Conservation (phyloP, 176 grass and related monocot genomes). For the Alopecurus myosuroides region DNA sequence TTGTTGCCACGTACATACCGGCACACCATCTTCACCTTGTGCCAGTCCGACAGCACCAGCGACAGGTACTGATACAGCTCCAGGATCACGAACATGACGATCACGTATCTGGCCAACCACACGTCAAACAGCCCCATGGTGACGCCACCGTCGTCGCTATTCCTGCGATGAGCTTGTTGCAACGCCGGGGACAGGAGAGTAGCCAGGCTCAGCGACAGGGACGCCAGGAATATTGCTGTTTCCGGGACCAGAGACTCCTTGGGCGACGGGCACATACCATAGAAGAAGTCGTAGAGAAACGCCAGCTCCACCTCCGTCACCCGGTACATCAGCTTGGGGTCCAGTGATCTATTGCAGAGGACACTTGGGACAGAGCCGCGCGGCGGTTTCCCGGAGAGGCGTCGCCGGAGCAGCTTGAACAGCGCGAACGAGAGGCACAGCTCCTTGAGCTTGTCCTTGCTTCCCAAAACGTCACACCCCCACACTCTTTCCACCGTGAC, state of each 20-base stretch:
- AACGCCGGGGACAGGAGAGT: not conserved
- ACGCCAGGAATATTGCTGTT: not conserved
- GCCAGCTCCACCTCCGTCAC: conserved; percentile 12
- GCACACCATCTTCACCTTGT: conserved; percentile 19
- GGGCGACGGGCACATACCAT: not conserved
- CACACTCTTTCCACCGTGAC: not conserved
- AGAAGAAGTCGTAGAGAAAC: conserved; percentile 16
- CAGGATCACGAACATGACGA: not conserved
- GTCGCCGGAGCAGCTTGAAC: conserved; percentile 22
- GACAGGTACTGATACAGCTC: not conserved
- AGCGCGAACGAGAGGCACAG: not conserved
- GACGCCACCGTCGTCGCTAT: not conserved
- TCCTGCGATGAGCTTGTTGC: too few relatives aligned
- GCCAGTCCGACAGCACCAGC: not conserved
- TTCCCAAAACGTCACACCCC: too few relatives aligned
- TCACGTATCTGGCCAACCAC: not conserved
- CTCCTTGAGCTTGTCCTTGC: not conserved
- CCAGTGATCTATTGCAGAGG: not conserved
- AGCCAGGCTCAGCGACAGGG: not conserved
- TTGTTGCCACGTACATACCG: not conserved
- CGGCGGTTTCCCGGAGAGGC: not conserved
- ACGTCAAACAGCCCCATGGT: not conserved
- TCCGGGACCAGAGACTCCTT: not conserved
- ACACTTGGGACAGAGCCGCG: not conserved
- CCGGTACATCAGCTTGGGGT: not conserved